Evolutionary conservation across 202 grass and related monocot species (phyloP), one percentile per base, ranked within the genome.

Genomic region (Alloteropsis angusta): DNA sequence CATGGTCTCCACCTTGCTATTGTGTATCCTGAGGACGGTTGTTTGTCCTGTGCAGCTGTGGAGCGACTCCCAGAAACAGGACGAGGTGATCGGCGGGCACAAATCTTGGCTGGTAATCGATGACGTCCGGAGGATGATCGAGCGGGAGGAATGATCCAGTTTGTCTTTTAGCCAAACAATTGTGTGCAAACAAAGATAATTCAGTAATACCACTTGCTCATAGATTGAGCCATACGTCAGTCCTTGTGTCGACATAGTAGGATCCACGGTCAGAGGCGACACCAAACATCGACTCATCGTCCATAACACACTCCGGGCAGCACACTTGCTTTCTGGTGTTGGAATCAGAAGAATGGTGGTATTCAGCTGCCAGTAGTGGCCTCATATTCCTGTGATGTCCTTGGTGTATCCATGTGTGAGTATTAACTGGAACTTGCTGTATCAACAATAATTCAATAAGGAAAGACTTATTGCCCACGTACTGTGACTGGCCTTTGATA

Each of bases 51-150:
- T 28, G 65, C 83, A 97, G 94, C 77, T 92, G 68, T 97, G 94
- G 94, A 75, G 42, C 15, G 37, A 86, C 65, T 92, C 77, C 36
- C 60, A 53, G 67, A 90, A 88, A 47, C 89, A 90, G 80, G 89
- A 45, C 3, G 94, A 92, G 72, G 87, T 97, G 72, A 88, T 93
- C 11, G 92, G 90, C 25, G 92, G 86, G 15, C 90, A 99, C 78
- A 84, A 92, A 67, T 83, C 96, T 18, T 99, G 92, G 92, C 53
- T 93, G 76, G 92, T 88, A 2, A 83, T 95, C 16, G 86, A 95
- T 8, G 87, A 94, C 32, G 71, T 99, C 50, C 80, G 72, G 32
- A 86, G 49, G 46, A 99, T 99, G 96, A 91, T 99, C 22, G 96
- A 96, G 49, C 76, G 71, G 69, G 90, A 99, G 50, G 89, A 94